phyloP scores from a whole-genome alignment of 768 basidiomycete genomes.

The Thelephora ganbajun region DNA sequence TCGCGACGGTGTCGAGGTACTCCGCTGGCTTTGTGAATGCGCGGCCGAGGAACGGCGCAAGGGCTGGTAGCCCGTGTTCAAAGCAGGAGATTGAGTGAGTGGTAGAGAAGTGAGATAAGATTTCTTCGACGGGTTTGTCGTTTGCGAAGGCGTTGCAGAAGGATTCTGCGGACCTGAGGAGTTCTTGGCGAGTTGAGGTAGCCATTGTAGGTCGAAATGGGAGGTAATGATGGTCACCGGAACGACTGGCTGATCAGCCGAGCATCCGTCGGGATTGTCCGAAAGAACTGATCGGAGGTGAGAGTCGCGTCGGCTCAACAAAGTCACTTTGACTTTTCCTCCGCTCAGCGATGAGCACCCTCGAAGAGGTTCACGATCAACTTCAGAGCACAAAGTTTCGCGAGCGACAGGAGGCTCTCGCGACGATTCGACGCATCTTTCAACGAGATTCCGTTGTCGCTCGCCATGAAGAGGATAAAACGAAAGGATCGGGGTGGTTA shows the following conservation, averaged over 20 bases:
- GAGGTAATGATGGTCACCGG: not conserved
- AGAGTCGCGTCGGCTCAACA: not conserved
- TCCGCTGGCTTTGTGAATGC: constrained; percentile 26
- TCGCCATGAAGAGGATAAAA: constrained; percentile 25
- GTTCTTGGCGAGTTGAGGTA: constrained; percentile 14
- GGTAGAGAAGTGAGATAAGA: constrained; percentile 38
- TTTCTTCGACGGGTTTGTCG: constrained; percentile 24
- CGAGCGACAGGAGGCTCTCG: constrained; percentile 53
- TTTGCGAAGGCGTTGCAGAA: constrained; percentile 41
- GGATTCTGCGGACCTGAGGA: constrained; percentile 29
- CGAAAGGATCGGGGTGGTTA: constrained; percentile 36
- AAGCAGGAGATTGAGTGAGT: constrained; percentile 27
- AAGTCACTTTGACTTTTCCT: not conserved
- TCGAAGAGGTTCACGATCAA: constrained; percentile 34
- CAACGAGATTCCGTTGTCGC: constrained; percentile 30
- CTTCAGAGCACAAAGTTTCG: constrained; percentile 52
- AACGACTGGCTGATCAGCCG: not conserved
- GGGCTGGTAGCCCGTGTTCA: constrained; percentile 38
- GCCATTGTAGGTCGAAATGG: not conserved
- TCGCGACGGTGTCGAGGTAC: constrained; percentile 37
- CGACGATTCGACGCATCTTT: constrained; percentile 36
- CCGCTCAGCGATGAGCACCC: constrained; percentile 21
- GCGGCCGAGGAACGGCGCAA: constrained; percentile 50
- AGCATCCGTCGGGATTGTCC: not conserved
- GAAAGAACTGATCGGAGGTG: not conserved